Conservation (phyloP, 169 alveolate species). For the Cryptosporidium sp. region DNA sequence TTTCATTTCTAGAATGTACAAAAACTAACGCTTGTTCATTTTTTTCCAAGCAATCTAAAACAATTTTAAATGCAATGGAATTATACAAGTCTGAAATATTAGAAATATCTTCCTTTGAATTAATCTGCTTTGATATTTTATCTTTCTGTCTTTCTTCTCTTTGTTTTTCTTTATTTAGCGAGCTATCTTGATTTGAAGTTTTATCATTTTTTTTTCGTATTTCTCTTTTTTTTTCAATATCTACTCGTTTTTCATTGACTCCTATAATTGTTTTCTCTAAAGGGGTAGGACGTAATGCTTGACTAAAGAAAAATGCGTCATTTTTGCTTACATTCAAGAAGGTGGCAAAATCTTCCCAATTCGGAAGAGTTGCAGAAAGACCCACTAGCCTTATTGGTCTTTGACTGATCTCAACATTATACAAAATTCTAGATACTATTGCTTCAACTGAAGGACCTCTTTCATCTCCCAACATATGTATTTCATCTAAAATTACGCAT, state of each 20-base stretch:
- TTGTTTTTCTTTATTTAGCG: not conserved
- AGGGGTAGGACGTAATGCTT: slow-evolving; percentile 97
- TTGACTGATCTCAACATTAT: slow-evolving; percentile 53
- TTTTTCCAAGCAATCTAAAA: slow-evolving; percentile 83
- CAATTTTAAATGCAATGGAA: slow-evolving; percentile 37
- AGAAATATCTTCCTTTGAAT: slow-evolving; percentile 94
- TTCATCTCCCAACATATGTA: slow-evolving; percentile 98
- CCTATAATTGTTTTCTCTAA: slow-evolving; percentile 96
- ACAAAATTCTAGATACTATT: slow-evolving; percentile 96
- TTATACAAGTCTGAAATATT: slow-evolving; percentile 87
- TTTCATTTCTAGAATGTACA: slow-evolving; percentile 99
- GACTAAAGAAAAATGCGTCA: slow-evolving; percentile 96
- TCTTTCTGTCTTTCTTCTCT: not conserved
- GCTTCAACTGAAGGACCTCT: slow-evolving; percentile 99
- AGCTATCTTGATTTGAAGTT: not conserved
- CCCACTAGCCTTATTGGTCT: slow-evolving; percentile 86
- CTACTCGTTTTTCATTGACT: slow-evolving; percentile 97
- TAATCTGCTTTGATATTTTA: slow-evolving; percentile 82
- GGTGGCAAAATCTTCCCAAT: slow-evolving; percentile 98
- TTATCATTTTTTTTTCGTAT: slow-evolving; percentile 3
- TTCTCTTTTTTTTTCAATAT: not conserved
- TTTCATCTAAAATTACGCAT: slow-evolving; percentile 98
- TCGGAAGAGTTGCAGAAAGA: slow-evolving; percentile 99
- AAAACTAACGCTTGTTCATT: slow-evolving; percentile 95
- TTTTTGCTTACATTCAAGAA: slow-evolving; percentile 94